Percentiles rank a stretch among this genome's conserved stretches.
Evolutionary conservation across 176 grass and related monocot species (phyloP).

Genomic region (Areca catechu): DNA sequence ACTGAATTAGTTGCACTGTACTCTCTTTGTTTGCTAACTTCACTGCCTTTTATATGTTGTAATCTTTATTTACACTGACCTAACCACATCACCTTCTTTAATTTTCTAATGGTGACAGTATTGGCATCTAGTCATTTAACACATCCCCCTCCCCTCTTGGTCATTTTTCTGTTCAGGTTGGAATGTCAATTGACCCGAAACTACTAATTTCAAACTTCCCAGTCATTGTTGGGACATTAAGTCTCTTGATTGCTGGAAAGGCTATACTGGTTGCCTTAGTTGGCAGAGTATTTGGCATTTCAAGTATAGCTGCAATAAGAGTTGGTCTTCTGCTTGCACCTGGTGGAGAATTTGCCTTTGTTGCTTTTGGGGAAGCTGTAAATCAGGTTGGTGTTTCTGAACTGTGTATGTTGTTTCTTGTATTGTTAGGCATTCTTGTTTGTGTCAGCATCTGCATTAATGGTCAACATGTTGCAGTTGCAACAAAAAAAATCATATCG

Average conservation of each 20-base stretch:
- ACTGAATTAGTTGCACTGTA: too few relatives aligned
- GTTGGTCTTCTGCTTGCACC: constrained; percentile 93
- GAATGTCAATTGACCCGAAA: constrained; percentile 97
- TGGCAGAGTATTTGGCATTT: constrained; percentile 89
- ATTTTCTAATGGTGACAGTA: not conserved
- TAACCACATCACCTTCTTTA: not conserved
- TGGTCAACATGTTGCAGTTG: too few relatives aligned
- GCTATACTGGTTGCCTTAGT: constrained; percentile 75
- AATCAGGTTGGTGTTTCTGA: constrained; percentile 58
- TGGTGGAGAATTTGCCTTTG: constrained; percentile 99
- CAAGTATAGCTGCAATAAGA: constrained; percentile 74
- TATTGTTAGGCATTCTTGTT: too few relatives aligned
- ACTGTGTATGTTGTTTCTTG: not conserved
- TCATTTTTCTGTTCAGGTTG: constrained; percentile 59
- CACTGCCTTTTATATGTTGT: too few relatives aligned
- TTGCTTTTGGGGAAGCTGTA: constrained; percentile 95
- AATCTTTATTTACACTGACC: too few relatives aligned
- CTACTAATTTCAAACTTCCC: constrained; percentile 83
- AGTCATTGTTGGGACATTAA: constrained; percentile 48
- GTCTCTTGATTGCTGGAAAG: constrained; percentile 76
- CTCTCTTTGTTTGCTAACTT: too few relatives aligned
- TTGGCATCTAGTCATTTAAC: constrained; percentile 4
- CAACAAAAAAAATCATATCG: too few relatives aligned
- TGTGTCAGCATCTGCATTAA: too few relatives aligned
- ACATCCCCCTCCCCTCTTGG: not conserved